A percentile compares a stretch with the other conserved stretches of the same genome.
Evolutionary conservation across 768 basidiomycete species (phyloP).

Genomic region (Tylopilus felleus): DNA sequence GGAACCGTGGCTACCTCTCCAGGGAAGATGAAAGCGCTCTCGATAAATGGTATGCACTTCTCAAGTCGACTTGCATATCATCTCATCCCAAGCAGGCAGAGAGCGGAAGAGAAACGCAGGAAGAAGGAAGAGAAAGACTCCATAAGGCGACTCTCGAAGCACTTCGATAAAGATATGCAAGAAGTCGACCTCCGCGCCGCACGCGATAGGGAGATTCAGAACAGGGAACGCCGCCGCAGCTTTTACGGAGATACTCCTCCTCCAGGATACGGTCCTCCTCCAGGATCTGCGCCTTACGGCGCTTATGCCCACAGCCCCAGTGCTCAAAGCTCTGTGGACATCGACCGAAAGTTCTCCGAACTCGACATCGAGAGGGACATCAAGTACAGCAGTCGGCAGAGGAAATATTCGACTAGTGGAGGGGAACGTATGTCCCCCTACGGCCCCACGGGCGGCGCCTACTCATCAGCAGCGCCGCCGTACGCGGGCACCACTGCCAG

Average conservation of each 20-base stretch:
- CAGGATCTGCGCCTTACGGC: constrained; percentile 23
- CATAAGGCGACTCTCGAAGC: constrained; percentile 36
- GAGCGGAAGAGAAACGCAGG: constrained; percentile 47
- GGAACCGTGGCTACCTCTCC: constrained; percentile 43
- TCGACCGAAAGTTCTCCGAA: constrained; percentile 39
- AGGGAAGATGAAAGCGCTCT: constrained; percentile 40
- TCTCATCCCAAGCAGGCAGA: constrained; percentile 40
- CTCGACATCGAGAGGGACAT: constrained; percentile 33
- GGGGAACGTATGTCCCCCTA: constrained; percentile 29
- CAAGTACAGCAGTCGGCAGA: constrained; percentile 35
- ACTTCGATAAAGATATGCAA: constrained; percentile 41
- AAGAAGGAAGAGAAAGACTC: constrained; percentile 48
- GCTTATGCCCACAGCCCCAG: constrained; percentile 27
- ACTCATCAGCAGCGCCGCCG: constrained; percentile 30
- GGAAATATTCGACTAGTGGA: constrained; percentile 45
- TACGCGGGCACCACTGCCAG: constrained; percentile 18
- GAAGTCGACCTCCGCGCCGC: constrained; percentile 55
- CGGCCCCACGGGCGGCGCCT: constrained; percentile 11
- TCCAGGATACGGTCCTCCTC: constrained; percentile 23
- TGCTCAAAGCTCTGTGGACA: constrained; percentile 27
- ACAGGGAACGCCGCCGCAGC: constrained; percentile 52
- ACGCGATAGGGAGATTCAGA: constrained; percentile 54
- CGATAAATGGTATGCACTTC: constrained; percentile 42
- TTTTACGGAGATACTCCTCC: constrained; percentile 40
- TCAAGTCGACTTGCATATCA: not conserved